Evolutionary conservation across 2,329 filamentous ascomycete species (phyloP).

Genomic region (Ceratocystis lukuohia): DNA sequence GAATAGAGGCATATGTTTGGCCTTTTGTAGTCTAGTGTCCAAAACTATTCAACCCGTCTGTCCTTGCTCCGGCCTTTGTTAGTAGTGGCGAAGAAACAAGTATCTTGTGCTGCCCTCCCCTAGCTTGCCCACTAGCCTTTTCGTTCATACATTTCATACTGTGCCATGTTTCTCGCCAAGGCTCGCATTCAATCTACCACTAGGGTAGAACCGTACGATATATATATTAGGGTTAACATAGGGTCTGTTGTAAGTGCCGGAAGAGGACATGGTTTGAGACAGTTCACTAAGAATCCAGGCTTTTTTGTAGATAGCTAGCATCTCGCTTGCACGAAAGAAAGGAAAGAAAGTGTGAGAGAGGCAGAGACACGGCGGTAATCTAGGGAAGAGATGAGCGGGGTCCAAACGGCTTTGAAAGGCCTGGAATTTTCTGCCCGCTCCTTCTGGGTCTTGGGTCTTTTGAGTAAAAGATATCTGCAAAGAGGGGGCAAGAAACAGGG

Average conservation of each 20-base stretch:
- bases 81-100: no score
- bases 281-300: neutral
- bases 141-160: no score
- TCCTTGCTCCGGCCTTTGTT: no score
- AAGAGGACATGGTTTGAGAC: neutral
- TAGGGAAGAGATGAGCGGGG: slow-evolving; percentile 1
- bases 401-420: neutral
- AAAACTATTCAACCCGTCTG: no score
- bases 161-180: no score
- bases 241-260: neutral
- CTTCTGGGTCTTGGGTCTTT: neutral
- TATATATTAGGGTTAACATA: neutral
- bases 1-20: no score
- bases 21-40: no score
- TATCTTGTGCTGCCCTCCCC: no score
- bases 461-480: neutral
- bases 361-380: neutral
- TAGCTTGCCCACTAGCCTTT: no score
- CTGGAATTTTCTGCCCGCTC: neutral
- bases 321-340: neutral
- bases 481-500: neutral
- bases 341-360: neutral
- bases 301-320: neutral
- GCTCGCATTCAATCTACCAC: no score
- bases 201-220: neutral